These are phyloP conservation scores for Hippophae rhamnoides DNA, from an alignment of 306 rosid genomes.

Conservation along the genomic window DNA sequence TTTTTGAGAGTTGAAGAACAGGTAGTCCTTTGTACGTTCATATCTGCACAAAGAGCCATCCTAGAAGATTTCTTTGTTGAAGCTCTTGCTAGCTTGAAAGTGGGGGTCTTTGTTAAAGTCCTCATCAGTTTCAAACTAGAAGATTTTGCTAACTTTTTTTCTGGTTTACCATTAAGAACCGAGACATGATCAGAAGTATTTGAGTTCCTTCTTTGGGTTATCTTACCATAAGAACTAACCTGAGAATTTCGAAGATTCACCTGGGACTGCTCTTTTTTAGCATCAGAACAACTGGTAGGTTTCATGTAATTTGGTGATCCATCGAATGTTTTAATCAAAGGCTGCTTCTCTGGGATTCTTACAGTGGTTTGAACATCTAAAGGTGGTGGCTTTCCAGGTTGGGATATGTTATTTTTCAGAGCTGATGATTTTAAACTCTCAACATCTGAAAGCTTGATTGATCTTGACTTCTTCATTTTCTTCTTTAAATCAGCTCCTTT, in stretches of 20 bases:
- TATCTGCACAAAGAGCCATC: slow-evolving; percentile 40
- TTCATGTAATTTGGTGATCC: slow-evolving; percentile 93
- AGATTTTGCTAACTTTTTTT: slow-evolving; percentile 31
- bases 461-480: slow-evolving; percentile 65
- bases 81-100: slow-evolving; percentile 52
- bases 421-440: slow-evolving; percentile 38
- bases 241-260: slow-evolving; percentile 42
- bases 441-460: slow-evolving; percentile 52
- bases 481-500: slow-evolving; percentile 73
- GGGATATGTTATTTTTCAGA: slow-evolving; percentile 26
- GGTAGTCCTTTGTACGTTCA: slow-evolving; percentile 42
- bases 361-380: slow-evolving; percentile 23
- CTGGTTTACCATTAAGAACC: slow-evolving; percentile 31
- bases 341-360: slow-evolving; percentile 32
- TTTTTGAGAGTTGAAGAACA: slow-evolving; percentile 87
- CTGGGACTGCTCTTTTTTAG: slow-evolving; percentile 62
- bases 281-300: slow-evolving; percentile 80
- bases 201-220: slow-evolving; percentile 15
- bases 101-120: slow-evolving; percentile 59
- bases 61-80: slow-evolving; percentile 42
- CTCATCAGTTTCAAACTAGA: slow-evolving; percentile 54
- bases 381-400: slow-evolving; percentile 38
- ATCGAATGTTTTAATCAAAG: slow-evolving; percentile 23
- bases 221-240: slow-evolving; percentile 30
- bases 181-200: slow-evolving; percentile 28